Base-by-base conservation (phyloP, 176 grass and related monocot species). In the Dendrocalamus sinicus region DNA sequence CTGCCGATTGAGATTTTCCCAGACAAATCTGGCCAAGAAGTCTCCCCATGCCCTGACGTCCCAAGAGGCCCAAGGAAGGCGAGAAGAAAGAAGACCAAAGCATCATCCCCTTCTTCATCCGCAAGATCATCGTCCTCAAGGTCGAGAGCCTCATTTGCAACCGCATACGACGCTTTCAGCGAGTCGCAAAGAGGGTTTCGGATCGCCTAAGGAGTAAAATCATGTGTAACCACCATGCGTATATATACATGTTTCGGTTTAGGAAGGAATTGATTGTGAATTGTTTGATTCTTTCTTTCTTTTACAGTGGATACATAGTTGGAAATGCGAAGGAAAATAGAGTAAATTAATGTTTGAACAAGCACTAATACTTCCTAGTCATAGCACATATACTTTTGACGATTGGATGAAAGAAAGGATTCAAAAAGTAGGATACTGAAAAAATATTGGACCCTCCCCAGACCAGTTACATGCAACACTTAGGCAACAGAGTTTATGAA, bases 81-180 rank as follows among this genome's bases (percentile, higher is more conserved):
- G 23, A 94, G 70, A 65, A 81, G 78, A 64, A 97, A 83, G 81
- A 94, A 97, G 69, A 64, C 86, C 2, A 94, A 66, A 70, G 61
- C 86, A 12, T 76, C 83, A 1, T 86, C 88, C 1, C 91, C 91
- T n/a, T 46, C 78, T 24, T 97, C 91, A 2, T 91, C 96, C 9
- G 80, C 93, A 6, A 91, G 96, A 75, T 98, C 93, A 2, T 98
- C 93, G 10, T 94, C 92, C 6, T 92, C 95, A 15, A 90, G 80
- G 53, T 95, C 93, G 16, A 93, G 90, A 82, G 30, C 90, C 45
- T 98, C 96, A 0, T 98, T 91, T 2, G 81, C 88, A 5, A 95
- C 96, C 0, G 90, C 93, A 1, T 90, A 86, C 5, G 93, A 94
- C 52, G 90, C 90, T 67, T 85, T 90, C 51, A 84, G 70, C 45